Conservation (phyloP, 2,329 filamentous ascomycete species). For the Fusarium sp. region DNA sequence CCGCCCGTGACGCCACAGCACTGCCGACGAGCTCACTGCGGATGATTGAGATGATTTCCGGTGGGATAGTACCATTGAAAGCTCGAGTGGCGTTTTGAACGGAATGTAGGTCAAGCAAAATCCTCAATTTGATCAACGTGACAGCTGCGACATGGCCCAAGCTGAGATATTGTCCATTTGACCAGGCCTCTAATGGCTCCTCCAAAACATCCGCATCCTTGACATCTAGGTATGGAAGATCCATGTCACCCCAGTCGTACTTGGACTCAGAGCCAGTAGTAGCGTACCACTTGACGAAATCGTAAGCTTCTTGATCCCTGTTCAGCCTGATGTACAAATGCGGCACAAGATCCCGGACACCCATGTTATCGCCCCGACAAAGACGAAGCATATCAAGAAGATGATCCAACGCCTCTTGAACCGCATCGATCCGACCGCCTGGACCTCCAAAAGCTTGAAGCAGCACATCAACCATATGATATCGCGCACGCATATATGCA, state of each 20-base stretch:
- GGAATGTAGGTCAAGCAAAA: conserved; percentile 41
- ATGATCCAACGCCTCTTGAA: conserved; percentile 55
- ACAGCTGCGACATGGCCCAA: conserved; percentile 31
- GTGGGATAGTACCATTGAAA: conserved; percentile 21
- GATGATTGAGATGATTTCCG: conserved; percentile 42
- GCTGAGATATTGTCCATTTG: background rate
- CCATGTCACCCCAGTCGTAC: conserved; percentile 40
- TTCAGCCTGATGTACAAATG: conserved; percentile 59
- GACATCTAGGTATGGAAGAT: conserved; percentile 49
- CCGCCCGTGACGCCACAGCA: background rate
- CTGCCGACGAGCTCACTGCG: conserved; percentile 27
- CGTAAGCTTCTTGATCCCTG: conserved; percentile 64
- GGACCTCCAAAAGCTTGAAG: conserved; percentile 48
- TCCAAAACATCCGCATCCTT: conserved; percentile 58
- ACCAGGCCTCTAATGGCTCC: background rate
- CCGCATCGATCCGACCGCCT: conserved; percentile 44
- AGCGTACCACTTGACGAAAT: conserved; percentile 55
- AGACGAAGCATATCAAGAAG: conserved; percentile 59
- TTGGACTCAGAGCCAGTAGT: conserved; percentile 15
- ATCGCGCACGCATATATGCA: conserved; percentile 58
- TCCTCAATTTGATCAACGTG: conserved; percentile 42
- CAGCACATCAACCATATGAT: conserved; percentile 46
- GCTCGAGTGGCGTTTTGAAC: conserved; percentile 24
- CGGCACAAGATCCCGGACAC: conserved; percentile 57
- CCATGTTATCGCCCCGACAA: conserved; percentile 59